Evolutionary conservation across 139 green algal species (phyloP).

Genomic region (Choricystis sp.): DNA sequence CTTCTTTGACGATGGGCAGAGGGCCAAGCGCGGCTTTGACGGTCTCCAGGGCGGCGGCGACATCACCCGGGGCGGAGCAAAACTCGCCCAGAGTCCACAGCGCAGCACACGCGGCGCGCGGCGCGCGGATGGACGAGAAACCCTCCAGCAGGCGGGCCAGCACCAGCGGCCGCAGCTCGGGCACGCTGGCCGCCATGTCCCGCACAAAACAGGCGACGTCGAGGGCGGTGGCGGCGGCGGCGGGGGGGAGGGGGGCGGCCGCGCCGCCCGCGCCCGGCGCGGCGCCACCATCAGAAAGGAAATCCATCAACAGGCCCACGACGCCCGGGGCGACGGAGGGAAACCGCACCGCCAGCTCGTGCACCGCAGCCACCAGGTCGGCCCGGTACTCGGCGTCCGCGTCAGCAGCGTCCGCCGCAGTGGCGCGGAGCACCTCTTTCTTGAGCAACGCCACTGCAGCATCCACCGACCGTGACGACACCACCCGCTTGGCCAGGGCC

Average conservation of each 20-base stretch:
- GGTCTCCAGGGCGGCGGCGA: conserved; percentile 53
- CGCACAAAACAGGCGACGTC: conserved; percentile 58
- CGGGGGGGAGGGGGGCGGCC: background rate
- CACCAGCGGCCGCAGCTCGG: conserved; percentile 60
- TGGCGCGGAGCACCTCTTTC: conserved; percentile 90
- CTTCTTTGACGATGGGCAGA: conserved; percentile 42
- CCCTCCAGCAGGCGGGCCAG: conserved; percentile 74
- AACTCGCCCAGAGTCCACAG: conserved; percentile 96
- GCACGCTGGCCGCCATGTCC: conserved; percentile 92
- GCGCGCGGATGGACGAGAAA: conserved; percentile 66
- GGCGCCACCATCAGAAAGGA: conserved; percentile 58
- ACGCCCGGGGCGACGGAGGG: conserved; percentile 80
- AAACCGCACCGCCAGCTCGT: conserved; percentile 87
- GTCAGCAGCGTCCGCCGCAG: conserved; percentile 59
- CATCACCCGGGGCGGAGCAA: conserved; percentile 39
- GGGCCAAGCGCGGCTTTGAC: conserved; percentile 61
- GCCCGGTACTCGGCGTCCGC: conserved; percentile 80
- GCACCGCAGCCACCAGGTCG: conserved; percentile 84
- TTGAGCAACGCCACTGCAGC: conserved; percentile 86
- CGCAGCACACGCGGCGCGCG: conserved; percentile 63
- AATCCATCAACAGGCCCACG: conserved; percentile 96
- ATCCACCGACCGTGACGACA: conserved; percentile 73
- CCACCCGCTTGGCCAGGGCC: conserved; percentile 86
- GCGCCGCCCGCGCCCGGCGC: background rate
- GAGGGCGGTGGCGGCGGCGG: conserved; percentile 67